Percentiles rank a stretch among this genome's conserved stretches.
Conservation (phyloP, 164 flowering plant species). For the Nymphaea colorata region DNA sequence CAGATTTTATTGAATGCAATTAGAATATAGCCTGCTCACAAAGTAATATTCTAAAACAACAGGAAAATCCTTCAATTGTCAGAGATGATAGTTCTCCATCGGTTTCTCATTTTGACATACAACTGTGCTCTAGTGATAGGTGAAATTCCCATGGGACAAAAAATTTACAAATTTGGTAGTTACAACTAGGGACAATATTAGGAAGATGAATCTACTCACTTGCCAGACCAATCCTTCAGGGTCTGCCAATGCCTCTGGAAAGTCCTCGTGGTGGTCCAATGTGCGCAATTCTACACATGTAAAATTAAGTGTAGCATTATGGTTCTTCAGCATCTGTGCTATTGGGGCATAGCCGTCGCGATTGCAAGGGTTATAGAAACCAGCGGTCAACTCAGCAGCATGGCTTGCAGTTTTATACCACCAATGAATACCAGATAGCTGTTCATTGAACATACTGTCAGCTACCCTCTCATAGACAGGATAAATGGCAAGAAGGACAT, state of each 20-base stretch:
- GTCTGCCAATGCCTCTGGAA: conserved; percentile 62
- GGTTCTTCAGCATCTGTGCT: conserved; percentile 65
- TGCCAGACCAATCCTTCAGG: conserved; percentile 90
- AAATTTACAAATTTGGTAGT: no score
- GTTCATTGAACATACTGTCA: conserved; percentile 11
- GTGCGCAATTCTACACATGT: conserved; percentile 48
- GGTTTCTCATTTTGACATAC: no score
- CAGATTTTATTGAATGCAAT: no score
- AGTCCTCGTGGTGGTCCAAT: conserved; percentile 44
- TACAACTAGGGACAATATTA: not conserved
- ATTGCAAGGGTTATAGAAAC: conserved; percentile 77
- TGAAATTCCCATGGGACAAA: no score
- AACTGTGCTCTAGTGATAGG: no score
- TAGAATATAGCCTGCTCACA: no score
- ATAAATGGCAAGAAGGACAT: no score
- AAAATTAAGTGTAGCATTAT: conserved; percentile 56
- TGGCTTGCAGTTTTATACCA: conserved; percentile 97
- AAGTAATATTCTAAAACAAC: no score
- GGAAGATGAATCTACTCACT: conserved; percentile 22
- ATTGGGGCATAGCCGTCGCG: conserved; percentile 84
- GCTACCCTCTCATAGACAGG: no score
- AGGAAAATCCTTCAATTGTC: no score
- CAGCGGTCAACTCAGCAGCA: conserved; percentile 93
- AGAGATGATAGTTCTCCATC: no score
- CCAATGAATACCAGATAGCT: conserved; percentile 89